Evolutionary conservation across 345 rosid genomes (phyloP).

Genomic region (Eucalyptus sp.): DNA sequence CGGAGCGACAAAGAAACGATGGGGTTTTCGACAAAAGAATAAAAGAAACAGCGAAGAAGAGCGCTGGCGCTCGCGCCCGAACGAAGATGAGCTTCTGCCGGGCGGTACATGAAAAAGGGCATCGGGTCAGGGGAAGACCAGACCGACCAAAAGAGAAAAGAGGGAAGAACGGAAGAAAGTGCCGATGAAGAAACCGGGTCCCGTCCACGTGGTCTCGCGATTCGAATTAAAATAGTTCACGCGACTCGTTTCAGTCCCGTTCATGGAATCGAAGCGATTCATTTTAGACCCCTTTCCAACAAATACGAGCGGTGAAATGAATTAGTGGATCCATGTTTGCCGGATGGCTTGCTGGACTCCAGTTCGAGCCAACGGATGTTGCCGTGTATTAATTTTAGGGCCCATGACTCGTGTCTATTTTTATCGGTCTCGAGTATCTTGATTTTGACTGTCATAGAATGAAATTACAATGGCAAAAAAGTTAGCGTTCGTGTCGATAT

Average conservation of each 20-base stretch:
- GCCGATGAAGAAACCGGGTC: no score
- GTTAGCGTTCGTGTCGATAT: accelerated
- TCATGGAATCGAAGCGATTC: neutral
- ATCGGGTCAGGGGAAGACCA: no score
- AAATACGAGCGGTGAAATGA: neutral
- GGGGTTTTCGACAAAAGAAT: neutral
- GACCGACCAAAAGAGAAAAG: no score
- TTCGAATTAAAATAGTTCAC: no score
- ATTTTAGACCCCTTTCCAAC: neutral
- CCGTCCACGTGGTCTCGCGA: no score
- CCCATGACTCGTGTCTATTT: no score
- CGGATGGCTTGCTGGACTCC: neutral
- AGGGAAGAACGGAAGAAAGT: no score
- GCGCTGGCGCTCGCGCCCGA: no score
- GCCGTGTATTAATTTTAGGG: no score
- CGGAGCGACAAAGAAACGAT: neutral
- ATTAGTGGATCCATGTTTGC: neutral
- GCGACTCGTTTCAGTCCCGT: no score
- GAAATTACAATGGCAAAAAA: accelerated
- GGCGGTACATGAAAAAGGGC: no score
- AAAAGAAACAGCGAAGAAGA: neutral
- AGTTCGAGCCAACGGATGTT: neutral
- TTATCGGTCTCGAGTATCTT: neutral
- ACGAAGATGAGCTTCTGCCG: neutral
- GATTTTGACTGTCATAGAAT: neutral